A percentile compares a stretch with the other conserved stretches of the same genome.
These are phyloP conservation scores for Allium sativum DNA, from an alignment of 106 monocot genomes.

Conservation along the genomic window DNA sequence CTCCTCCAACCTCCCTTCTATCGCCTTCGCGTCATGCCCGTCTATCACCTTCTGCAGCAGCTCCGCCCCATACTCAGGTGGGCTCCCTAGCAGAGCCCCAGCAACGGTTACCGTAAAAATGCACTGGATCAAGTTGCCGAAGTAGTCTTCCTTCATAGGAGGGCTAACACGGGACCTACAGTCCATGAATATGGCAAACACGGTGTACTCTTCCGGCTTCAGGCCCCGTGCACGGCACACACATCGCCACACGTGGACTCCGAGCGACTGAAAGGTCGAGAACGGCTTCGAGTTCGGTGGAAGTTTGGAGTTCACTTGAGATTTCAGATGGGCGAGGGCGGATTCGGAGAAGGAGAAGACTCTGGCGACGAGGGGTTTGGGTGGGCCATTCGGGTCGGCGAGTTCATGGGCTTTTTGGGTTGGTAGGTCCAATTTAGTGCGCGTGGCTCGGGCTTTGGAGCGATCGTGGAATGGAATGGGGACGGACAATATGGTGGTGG, in stretches of 20 bases:
- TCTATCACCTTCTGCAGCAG: conserved; percentile 63
- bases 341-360: conserved; percentile 65
- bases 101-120: conserved; percentile 62
- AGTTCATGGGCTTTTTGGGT: conserved; percentile 54
- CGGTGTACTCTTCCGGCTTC: conserved; percentile 41
- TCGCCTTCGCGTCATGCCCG: conserved; percentile 54
- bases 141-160: conserved; percentile 57
- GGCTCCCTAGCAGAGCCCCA: conserved; percentile 37
- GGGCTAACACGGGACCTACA: conserved; percentile 66
- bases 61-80: conserved; percentile 30
- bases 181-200: conserved; percentile 82
- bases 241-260: conserved; percentile 70
- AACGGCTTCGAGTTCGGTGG: conserved; percentile 37
- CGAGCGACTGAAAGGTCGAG: conserved; percentile 89
- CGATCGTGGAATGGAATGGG: conserved; percentile 59
- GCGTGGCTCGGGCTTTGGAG: conserved; percentile 37
- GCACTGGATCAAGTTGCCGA: conserved; percentile 87
- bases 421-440: conserved; percentile 54
- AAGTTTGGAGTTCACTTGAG: conserved; percentile 34
- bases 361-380: conserved; percentile 41
- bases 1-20: conserved; percentile 43
- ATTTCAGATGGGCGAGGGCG: conserved; percentile 43
- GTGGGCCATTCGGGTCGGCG: conserved; percentile 56
- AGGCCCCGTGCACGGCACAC: conserved; percentile 65
- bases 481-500: conserved; percentile 14